Evolutionary conservation across 1,139 yeast species (phyloP), one percentile per base, ranked within the genome.

Genomic region (Debaryomycetaceae sp.): DNA sequence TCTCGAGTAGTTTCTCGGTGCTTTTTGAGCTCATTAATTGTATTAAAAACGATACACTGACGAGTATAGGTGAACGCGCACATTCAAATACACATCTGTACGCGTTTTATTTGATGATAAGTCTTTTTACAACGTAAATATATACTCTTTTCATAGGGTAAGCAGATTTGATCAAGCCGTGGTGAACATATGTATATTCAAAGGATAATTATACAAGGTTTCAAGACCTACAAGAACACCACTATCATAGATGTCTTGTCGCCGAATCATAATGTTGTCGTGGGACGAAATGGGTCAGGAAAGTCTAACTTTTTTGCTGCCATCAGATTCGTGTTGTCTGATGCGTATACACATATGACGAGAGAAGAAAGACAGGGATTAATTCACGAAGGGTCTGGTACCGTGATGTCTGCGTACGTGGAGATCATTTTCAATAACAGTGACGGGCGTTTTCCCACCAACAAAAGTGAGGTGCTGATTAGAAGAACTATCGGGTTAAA

Each of bases 301-400:
- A 93, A 93, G 63, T 88, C 97, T 42, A 93, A 93, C 64, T 87
- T 95, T 67, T 93, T 93, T 64, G 93, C 97, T 14, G 99, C 99
- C 8, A 87, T 93, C 47, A 73, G 98, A 49, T 95, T 91, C 66
- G 98, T 91, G 7, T 67, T 93, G 36, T 86, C 96, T 44, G 97
- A 91, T 62, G 96, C 95, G 33, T 88, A 88, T 61, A 85, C 89
- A 3, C 87, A 88, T 59, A 78, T 91, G 83, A 76, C 85, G n/a
- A 72, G 95, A 50, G 96, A 90, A 56, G 97, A 90, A 58, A 76
- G 97, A 51, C 95, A 87, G 56, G 88, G 95, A 1, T 70, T 91
- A 48, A 84, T 91, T 42, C 96, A 91, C 55, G 95, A 87, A 60
- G 96, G 97, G 4, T 81, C 96, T 0, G 96, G 96, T 4, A 86